Evolutionary conservation across 257 asterid species (phyloP), one percentile per base, ranked within the genome.

Genomic region (Solanum tarapatanum): DNA sequence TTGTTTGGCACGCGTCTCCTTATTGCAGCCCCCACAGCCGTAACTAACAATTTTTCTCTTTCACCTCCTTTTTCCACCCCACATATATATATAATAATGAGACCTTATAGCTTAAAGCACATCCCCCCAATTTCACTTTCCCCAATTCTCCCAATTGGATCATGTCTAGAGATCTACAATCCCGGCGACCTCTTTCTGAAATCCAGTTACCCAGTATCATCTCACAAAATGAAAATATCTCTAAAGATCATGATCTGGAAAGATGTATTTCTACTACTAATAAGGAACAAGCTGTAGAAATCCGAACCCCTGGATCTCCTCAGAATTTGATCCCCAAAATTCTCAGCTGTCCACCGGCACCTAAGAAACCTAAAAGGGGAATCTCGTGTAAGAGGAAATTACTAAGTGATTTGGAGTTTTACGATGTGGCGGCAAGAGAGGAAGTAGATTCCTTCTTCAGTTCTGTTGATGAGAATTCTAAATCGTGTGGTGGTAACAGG

Each of bases 261-360:
- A 58, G 86, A 11, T 69, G 45, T 64, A 55, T 4, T 32, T 35
- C 9, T 69, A 55, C 9, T 43, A 32, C 1, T 76, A 21, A 9
- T 60, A 23, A 28, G 83, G 84, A 87, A 26, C 88, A 83, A 17
- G 72, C n/a, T 13, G 76, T 82, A 11, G 90, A 86, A 35, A 93
- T 93, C 79, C 85, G 14, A 48, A 93, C 96, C 6, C 97, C 97
- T 2, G 92, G 30, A 43, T 90, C 97, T 0, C 91, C 95, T 2
- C 69, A 84, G 3, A 86, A 91, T 89, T 86, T 86, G 92, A 94
- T 94, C 36, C 95, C 96, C 10, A 55, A 92, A 35, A 35, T 64
- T 12, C 85, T 89, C 35, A 64, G 58, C 87, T 93, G 96, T 89
- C 97, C 97, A 51, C 94, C 96, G 14, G 90, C 97, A 24, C 97